Percentiles rank a stretch among this genome's conserved stretches.
Conservation (phyloP, 2,329 filamentous ascomycete species). For the Elsinoe arachidis region DNA sequence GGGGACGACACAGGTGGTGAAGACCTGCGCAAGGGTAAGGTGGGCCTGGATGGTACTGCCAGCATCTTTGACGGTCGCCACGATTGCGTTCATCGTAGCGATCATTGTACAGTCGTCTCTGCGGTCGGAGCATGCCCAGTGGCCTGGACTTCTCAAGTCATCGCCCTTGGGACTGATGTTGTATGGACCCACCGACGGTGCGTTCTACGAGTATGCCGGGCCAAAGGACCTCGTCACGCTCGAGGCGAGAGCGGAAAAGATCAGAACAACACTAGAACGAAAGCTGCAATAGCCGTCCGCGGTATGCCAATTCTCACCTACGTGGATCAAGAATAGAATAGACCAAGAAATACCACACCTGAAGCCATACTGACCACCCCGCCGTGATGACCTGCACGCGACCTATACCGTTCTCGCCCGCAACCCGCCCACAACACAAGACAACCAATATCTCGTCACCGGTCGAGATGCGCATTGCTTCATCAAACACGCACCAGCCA, state of each 20-base stretch:
- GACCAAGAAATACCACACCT: too few species aligned
- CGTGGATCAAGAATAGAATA: not conserved
- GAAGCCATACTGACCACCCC: too few species aligned
- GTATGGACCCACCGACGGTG: not conserved
- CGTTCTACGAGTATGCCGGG: not conserved
- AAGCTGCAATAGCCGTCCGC: not conserved
- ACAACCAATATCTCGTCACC: too few species aligned
- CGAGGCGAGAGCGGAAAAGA: not conserved
- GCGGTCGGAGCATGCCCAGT: not conserved
- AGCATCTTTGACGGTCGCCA: not conserved
- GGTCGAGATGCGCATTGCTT: too few species aligned
- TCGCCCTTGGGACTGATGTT: slow-evolving; percentile 8
- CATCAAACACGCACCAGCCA: too few species aligned
- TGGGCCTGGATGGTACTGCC: slow-evolving; percentile 6
- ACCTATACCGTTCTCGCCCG: too few species aligned
- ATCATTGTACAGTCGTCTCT: not conserved
- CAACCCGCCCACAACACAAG: too few species aligned
- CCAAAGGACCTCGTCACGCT: slow-evolving; percentile 1
- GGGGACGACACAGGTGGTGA: slow-evolving; percentile 2
- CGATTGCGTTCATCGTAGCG: not conserved
- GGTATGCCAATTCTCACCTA: too few species aligned
- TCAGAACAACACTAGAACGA: not conserved
- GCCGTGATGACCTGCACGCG: too few species aligned
- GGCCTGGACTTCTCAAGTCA: slow-evolving; percentile 7
- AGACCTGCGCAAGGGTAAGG: slow-evolving; percentile 3